Evolutionary conservation across 495 filamentous ascomycete species (phyloP).

Genomic region (Aspergillus asperescens): DNA sequence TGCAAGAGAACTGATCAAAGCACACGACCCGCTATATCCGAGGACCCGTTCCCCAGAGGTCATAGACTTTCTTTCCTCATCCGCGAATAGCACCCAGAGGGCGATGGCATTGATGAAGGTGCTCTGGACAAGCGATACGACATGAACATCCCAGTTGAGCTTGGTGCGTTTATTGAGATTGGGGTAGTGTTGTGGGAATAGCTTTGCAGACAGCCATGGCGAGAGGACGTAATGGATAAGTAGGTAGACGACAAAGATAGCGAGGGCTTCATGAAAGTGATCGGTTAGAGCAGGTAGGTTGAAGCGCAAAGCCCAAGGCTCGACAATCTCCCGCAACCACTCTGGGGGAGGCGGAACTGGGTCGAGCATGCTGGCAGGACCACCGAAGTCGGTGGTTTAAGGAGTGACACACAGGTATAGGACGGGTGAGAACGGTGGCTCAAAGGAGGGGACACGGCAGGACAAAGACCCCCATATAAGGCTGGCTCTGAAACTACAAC

Average conservation of each 20-base stretch:
- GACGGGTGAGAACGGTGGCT: neutral
- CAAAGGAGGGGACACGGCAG: neutral
- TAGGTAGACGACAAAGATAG: conserved; percentile 70
- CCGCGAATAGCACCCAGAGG: conserved; percentile 75
- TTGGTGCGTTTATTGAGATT: conserved; percentile 60
- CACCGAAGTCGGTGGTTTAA: neutral
- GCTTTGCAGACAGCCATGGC: conserved; percentile 59
- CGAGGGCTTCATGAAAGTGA: conserved; percentile 83
- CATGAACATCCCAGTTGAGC: conserved; percentile 95
- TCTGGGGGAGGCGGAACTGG: conserved; percentile 42
- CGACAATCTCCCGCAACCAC: conserved; percentile 37
- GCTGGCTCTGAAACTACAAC: conserved; percentile 2
- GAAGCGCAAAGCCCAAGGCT: conserved; percentile 46
- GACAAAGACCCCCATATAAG: conserved; percentile 3
- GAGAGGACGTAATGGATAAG: conserved; percentile 68
- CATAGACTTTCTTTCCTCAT: conserved; percentile 72
- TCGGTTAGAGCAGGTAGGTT: conserved; percentile 66
- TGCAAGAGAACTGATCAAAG: conserved; percentile 78
- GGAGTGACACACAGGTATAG: neutral
- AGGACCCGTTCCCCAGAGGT: conserved; percentile 71
- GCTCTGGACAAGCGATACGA: conserved; percentile 87
- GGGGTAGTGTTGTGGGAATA: conserved; percentile 71
- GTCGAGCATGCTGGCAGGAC: conserved; percentile 42
- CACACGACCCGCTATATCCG: conserved; percentile 80
- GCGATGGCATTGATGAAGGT: conserved; percentile 70